Base-by-base conservation (phyloP, 2,329 filamentous ascomycete genomes). In the Colletotrichum navitas region DNA sequence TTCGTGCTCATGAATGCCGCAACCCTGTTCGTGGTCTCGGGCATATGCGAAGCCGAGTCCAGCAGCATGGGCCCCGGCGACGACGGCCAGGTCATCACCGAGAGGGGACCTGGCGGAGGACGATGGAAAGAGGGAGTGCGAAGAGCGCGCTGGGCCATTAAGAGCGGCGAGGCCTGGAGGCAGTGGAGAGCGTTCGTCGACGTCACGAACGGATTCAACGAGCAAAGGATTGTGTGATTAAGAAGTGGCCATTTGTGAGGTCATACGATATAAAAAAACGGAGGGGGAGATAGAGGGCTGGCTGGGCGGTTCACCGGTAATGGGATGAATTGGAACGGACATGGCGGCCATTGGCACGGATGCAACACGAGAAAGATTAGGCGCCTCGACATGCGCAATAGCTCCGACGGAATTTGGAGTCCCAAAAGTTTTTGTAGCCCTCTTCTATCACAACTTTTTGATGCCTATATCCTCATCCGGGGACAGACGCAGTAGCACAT, bases 1-100 rank as follows among this genome's bases (percentile, higher is more conserved):
- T 99, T 99, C 78, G 94, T 99, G 26, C 87, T 98, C 63, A 93
- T 98, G 82, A 99, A 99, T 79, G 93, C 95, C 1, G 95, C 95
- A 0, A 94, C 94, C 1, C 84, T 99, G 63, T 88, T 99, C 64
- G 95, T 97, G 0, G 88, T 93, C 4, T 92, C 94, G 2, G 96
- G 96, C 3, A 86, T 97, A 43, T 97, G 94, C 79, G 95, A 98
- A 74, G 90, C 92, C 0, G 92, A 97, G 69, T 87, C 86, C 39
- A 97, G 93, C 79, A 84, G 89, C 78, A 94, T 97, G 92, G 94
- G 93, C 0, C 83, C 87, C 58, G 93, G 91, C 1, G 94, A 97
- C 76, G 93, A 95, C 77, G 93, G 94, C 0, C 86, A 91, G 52
- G 94, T 97, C 58, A 88, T 97, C 73, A 89, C 84, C 21, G 95